Evolutionary conservation across 2,329 filamentous ascomycete species (phyloP).

Genomic region (Ceratocystis diversiconidia): DNA sequence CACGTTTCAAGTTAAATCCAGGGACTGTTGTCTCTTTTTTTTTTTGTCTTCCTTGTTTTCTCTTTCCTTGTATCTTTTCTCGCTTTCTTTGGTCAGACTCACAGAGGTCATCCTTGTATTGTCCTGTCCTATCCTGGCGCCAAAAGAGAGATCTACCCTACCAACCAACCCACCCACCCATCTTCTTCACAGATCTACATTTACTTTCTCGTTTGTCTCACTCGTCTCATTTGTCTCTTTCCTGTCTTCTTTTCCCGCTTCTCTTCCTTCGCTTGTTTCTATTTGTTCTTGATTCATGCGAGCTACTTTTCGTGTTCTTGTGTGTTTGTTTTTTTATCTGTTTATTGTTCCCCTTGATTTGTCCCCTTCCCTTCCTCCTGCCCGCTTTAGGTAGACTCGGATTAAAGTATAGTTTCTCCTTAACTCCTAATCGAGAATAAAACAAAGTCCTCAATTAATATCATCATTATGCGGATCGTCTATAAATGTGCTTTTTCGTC

Average conservation of each 20-base stretch:
- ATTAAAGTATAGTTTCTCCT: too few species aligned
- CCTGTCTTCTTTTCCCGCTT: not conserved
- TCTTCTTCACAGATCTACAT: too few species aligned
- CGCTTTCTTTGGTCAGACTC: not conserved
- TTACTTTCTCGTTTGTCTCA: too few species aligned
- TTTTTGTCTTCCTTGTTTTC: not conserved
- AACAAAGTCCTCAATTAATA: too few species aligned
- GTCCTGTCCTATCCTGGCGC: not conserved
- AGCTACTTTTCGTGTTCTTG: constrained; percentile 4
- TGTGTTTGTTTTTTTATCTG: not conserved
- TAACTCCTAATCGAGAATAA: too few species aligned
- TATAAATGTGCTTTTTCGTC: not conserved
- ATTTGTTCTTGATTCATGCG: constrained; percentile 5
- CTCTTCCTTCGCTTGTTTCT: constrained; percentile 4
- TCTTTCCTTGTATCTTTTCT: not conserved
- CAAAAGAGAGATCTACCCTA: too few species aligned
- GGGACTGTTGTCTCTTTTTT: constrained; percentile 4
- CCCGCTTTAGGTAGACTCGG: too few species aligned
- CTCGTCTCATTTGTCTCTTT: not conserved
- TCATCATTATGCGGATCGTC: not conserved
- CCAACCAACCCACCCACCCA: too few species aligned
- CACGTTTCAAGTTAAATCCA: constrained; percentile 14
- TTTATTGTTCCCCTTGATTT: not conserved
- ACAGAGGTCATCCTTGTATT: not conserved
- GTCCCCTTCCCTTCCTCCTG: too few species aligned